Evolutionary conservation across 352 stramenopile genomes (phyloP).

Genomic region (Thalassiosira oceanica): DNA sequence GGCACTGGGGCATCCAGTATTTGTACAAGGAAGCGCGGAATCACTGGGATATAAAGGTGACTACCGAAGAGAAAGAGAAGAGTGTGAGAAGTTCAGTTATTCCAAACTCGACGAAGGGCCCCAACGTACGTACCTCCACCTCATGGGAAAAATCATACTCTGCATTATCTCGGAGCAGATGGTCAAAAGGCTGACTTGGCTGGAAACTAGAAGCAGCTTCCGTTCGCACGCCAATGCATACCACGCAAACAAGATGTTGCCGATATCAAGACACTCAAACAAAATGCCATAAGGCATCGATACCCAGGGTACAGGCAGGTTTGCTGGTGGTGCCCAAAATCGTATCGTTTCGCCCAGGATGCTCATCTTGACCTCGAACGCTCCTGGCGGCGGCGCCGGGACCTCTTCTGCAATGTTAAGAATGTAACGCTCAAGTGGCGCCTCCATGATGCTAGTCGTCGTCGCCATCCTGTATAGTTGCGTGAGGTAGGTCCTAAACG

Average conservation of each 20-base stretch:
- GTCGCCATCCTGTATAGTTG: constrained; percentile 84
- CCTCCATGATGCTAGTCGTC: constrained; percentile 66
- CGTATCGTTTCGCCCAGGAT: constrained; percentile 67
- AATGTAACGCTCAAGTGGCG: constrained; percentile 94
- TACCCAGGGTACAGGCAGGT: constrained; percentile 77
- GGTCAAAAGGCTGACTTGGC: constrained; percentile 59
- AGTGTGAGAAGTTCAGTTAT: too few species aligned
- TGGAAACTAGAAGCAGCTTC: constrained; percentile 73
- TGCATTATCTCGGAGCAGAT: constrained; percentile 70
- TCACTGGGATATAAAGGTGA: constrained; percentile 83
- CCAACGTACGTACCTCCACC: constrained; percentile 83
- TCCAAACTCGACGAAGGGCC: constrained; percentile 78
- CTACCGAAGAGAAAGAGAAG: too few species aligned
- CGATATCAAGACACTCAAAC: constrained; percentile 77
- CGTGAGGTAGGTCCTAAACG: constrained; percentile 92
- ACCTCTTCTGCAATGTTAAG: constrained; percentile 95
- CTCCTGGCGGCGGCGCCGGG: constrained; percentile 88
- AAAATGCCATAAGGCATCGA: constrained; percentile 69
- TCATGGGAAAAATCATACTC: constrained; percentile 75
- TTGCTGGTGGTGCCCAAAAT: constrained; percentile 78
- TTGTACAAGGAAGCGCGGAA: constrained; percentile 73
- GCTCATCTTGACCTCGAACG: constrained; percentile 73
- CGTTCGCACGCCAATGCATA: constrained; percentile 72
- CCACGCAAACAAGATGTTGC: constrained; percentile 74
- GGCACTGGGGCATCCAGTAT: constrained; percentile 81